phyloP scores from a whole-genome alignment of 179 eudicot genomes.

The Heliamphora pulchella region DNA sequence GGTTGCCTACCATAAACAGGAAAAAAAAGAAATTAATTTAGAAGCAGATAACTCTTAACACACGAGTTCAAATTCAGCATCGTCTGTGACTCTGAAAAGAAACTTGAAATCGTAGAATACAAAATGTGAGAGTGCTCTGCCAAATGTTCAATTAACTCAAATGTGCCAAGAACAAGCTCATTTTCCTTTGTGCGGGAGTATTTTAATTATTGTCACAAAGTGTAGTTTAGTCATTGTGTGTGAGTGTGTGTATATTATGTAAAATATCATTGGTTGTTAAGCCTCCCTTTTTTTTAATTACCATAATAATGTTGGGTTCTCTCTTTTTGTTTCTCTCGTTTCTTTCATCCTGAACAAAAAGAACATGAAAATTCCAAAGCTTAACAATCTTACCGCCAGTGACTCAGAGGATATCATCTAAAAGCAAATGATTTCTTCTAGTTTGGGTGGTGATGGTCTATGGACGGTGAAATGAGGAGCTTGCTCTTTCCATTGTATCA shows the following conservation, averaged over 20 bases:
- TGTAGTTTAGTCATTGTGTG: too few species aligned
- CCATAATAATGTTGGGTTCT: too few species aligned
- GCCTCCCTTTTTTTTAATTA: too few species aligned
- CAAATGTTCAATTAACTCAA: not conserved
- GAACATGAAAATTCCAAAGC: not conserved
- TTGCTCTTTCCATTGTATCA: not conserved
- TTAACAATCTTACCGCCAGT: not conserved
- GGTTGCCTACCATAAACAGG: slow-evolving; percentile 27
- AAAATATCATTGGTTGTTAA: too few species aligned
- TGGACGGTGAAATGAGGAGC: not conserved
- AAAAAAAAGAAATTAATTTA: not conserved
- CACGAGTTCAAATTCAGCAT: not conserved
- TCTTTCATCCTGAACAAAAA: not conserved
- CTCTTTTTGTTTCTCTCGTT: too few species aligned
- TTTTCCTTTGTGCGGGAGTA: not conserved
- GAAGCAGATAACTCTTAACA: not conserved
- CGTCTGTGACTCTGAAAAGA: not conserved
- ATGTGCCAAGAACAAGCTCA: not conserved
- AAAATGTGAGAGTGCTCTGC: not conserved
- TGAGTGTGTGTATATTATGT: too few species aligned
- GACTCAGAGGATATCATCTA: not conserved
- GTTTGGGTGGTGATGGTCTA: not conserved
- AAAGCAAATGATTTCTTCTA: not conserved
- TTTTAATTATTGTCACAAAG: too few species aligned
- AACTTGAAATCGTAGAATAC: not conserved